These are phyloP conservation scores for Colletotrichum sp. DNA, from an alignment of 2,329 filamentous ascomycete species.

Conservation along the genomic window DNA sequence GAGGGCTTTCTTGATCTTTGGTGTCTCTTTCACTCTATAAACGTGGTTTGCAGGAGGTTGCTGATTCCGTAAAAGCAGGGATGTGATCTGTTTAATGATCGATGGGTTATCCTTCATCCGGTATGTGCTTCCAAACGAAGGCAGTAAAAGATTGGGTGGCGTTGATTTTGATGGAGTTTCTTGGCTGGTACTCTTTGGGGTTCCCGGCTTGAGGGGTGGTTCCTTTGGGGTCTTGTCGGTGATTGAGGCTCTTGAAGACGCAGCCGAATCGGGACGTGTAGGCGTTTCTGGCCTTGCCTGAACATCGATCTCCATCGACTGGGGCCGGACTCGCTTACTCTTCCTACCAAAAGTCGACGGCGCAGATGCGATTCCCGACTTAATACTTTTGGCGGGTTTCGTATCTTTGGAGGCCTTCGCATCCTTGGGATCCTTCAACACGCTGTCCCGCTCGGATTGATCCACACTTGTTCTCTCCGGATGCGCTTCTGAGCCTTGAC, in stretches of 20 bases:
- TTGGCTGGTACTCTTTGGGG: slow-evolving; percentile 26
- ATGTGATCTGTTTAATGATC: slow-evolving; percentile 69
- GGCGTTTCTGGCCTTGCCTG: slow-evolving; percentile 36
- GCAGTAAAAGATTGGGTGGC: slow-evolving; percentile 69
- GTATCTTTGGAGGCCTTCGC: slow-evolving; percentile 19
- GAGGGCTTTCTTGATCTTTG: slow-evolving; percentile 81
- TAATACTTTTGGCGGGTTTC: slow-evolving; percentile 17
- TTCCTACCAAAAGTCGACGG: slow-evolving; percentile 39
- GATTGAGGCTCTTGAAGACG: slow-evolving; percentile 25
- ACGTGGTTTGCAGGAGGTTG: slow-evolving; percentile 72
- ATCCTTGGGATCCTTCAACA: slow-evolving; percentile 33
- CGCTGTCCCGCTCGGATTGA: slow-evolving; percentile 37
- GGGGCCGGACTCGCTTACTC: slow-evolving; percentile 50
- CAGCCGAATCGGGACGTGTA: slow-evolving; percentile 35
- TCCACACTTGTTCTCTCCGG: slow-evolving; percentile 52
- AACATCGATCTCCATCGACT: slow-evolving; percentile 53
- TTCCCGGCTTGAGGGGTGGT: slow-evolving; percentile 5
- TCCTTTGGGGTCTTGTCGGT: slow-evolving; percentile 24
- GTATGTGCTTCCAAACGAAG: slow-evolving; percentile 74
- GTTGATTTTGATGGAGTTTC: slow-evolving; percentile 45
- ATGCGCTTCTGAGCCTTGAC: slow-evolving; percentile 61
- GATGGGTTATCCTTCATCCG: slow-evolving; percentile 70
- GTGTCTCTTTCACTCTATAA: slow-evolving; percentile 70
- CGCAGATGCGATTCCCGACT: slow-evolving; percentile 28
- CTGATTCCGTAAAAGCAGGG: slow-evolving; percentile 61